phyloP scores from a whole-genome alignment of 139 green algal species.

The Chlorella sp. region DNA sequence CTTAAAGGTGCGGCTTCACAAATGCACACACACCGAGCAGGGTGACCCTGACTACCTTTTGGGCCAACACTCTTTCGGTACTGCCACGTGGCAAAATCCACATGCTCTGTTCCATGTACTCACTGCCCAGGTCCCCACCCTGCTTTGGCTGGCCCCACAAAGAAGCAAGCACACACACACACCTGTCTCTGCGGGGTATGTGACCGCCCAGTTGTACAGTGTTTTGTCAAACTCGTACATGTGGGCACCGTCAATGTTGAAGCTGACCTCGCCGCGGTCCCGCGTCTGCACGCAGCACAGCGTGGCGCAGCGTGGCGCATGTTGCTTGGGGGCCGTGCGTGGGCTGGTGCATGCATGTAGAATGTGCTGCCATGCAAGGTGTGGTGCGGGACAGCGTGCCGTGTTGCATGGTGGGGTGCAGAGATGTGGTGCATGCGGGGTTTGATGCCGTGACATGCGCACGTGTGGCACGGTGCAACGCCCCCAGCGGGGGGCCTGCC shows the following conservation, averaged over 20 bases:
- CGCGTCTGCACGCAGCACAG: constrained; percentile 37
- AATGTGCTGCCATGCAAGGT: neutral
- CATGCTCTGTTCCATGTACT: too few relatives aligned
- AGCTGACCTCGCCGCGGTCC: constrained; percentile 45
- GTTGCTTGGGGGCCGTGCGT: too few relatives aligned
- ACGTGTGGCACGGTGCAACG: too few relatives aligned
- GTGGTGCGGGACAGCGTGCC: neutral
- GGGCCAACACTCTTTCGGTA: too few relatives aligned
- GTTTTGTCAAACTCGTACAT: constrained; percentile 69
- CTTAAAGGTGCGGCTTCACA: neutral
- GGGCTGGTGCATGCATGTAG: too few relatives aligned
- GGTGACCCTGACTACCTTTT: too few relatives aligned
- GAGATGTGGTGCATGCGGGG: too few relatives aligned
- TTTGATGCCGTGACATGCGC: too few relatives aligned
- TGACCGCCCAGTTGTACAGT: constrained; percentile 86
- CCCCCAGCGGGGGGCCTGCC: too few relatives aligned
- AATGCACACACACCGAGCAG: neutral
- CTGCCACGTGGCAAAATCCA: too few relatives aligned
- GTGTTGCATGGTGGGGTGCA: too few relatives aligned
- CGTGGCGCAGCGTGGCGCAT: neutral
- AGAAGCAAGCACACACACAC: neutral
- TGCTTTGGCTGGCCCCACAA: neutral
- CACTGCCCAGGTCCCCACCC: neutral
- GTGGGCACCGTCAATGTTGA: constrained; percentile 91
- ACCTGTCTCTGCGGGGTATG: constrained; percentile 79